phyloP scores from a whole-genome alignment of 1,284 basidiomycete genomes.

The Quambalaria eucalypti region DNA sequence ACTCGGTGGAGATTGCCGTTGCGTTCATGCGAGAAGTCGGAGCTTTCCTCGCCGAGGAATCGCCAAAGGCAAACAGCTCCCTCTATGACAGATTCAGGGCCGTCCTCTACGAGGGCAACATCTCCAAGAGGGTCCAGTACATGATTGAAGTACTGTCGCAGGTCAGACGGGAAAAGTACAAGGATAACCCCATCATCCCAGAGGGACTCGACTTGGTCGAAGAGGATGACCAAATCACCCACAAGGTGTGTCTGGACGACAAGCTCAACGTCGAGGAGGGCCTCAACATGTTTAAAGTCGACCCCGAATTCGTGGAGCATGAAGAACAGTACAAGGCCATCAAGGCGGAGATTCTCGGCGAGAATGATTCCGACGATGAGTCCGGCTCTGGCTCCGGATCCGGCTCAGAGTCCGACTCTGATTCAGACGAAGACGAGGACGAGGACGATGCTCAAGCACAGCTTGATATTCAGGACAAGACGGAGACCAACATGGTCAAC shows the following conservation, averaged over 20 bases:
- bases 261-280: conserved; percentile 88
- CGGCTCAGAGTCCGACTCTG: conserved; percentile 53
- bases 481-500: conserved; percentile 91
- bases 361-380: conserved; percentile 15
- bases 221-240: conserved; percentile 85
- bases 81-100: conserved; percentile 93
- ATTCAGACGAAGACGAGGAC: conserved; percentile 59
- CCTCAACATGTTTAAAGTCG: conserved; percentile 90
- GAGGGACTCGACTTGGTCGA: conserved; percentile 93
- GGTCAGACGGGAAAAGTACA: conserved; percentile 93
- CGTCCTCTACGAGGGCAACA: conserved; percentile 85
- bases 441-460: conserved; percentile 50
- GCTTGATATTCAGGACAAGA: conserved; percentile 80
- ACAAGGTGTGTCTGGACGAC: conserved; percentile 82
- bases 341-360: conserved; percentile 83
- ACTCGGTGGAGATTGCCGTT: conserved; percentile 95
- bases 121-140: conserved; percentile 94
- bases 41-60: conserved; percentile 84
- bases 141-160: conserved; percentile 79
- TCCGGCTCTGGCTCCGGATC: conserved; percentile 17
- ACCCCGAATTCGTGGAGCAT: conserved; percentile 77
- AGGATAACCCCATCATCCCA: conserved; percentile 87
- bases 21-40: conserved; percentile 96
- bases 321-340: conserved; percentile 89
- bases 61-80: conserved; percentile 83